These are phyloP conservation scores for Tillandsia fasciculata DNA, from an alignment of 176 grass and related monocot species.

Conservation along the genomic window DNA sequence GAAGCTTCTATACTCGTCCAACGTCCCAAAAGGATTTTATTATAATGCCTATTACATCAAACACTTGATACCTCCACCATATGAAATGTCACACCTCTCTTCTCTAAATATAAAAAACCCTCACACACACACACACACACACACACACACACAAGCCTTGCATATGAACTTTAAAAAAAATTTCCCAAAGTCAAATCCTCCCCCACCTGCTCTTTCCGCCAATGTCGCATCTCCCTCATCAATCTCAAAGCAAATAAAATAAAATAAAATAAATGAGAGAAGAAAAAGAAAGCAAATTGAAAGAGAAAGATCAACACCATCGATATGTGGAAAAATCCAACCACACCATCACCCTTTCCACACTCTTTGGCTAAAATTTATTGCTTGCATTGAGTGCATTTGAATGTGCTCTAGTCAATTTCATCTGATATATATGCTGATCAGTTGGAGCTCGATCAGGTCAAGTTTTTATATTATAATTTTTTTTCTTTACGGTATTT, in stretches of 20 bases:
- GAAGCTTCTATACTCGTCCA: too few relatives aligned
- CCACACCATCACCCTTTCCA: background rate
- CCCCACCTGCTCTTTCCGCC: constrained; percentile 23
- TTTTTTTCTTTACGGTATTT: too few relatives aligned
- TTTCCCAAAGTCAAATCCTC: constrained; percentile 23
- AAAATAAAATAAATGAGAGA: background rate
- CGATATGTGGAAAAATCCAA: background rate
- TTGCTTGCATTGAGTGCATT: too few relatives aligned
- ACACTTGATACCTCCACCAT: background rate
- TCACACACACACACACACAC: too few relatives aligned
- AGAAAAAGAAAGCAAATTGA: background rate
- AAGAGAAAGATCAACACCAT: too few relatives aligned
- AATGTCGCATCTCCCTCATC: constrained; percentile 11
- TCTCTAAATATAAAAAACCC: background rate
- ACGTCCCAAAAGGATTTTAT: too few relatives aligned
- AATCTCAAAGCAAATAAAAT: background rate
- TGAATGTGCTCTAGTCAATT: too few relatives aligned
- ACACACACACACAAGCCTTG: background rate
- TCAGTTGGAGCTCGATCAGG: too few relatives aligned
- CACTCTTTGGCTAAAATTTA: too few relatives aligned
- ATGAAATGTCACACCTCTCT: background rate
- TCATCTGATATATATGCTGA: too few relatives aligned
- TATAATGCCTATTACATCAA: too few relatives aligned
- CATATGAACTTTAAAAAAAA: background rate
- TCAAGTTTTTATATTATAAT: too few relatives aligned